Conservation (phyloP, 805 yeast genomes). For the Kuraishia hungarica region DNA sequence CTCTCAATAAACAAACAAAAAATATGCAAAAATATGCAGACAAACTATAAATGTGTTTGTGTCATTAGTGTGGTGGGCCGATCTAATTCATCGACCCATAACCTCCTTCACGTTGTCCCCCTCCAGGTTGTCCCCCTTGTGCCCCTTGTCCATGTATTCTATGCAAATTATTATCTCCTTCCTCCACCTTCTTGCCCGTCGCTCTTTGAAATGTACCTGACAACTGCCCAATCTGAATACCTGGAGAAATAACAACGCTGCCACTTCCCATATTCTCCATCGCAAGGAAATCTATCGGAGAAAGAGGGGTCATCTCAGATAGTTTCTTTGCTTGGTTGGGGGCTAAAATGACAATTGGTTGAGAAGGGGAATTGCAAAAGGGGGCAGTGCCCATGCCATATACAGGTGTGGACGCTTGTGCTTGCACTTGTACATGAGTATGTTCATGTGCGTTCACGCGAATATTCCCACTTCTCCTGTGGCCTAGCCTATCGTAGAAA, state of each 20-base stretch:
- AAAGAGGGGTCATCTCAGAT: slow-evolving; percentile 23
- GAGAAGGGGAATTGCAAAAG: too few species aligned
- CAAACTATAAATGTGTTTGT: too few species aligned
- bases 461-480: neutral
- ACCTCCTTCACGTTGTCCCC: too few species aligned
- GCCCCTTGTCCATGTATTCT: neutral
- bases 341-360: slow-evolving; percentile 13
- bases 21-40: too few species aligned
- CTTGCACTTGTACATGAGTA: too few species aligned
- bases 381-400: too few species aligned
- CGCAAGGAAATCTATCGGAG: slow-evolving; percentile 26
- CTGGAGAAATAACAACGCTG: neutral
- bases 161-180: neutral
- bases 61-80: too few species aligned
- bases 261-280: slow-evolving; percentile 14
- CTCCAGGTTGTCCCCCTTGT: neutral
- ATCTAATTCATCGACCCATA: too few species aligned
- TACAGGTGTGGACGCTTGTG: too few species aligned
- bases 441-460: too few species aligned
- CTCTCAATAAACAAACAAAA: too few species aligned
- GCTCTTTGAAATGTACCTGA: neutral
- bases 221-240: neutral
- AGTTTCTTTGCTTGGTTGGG: slow-evolving; percentile 21
- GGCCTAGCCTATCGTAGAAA: neutral
- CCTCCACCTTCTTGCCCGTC: neutral